These are phyloP conservation scores for Penicillium psychrofluorescens DNA, from an alignment of 495 filamentous ascomycete genomes.

Conservation along the genomic window DNA sequence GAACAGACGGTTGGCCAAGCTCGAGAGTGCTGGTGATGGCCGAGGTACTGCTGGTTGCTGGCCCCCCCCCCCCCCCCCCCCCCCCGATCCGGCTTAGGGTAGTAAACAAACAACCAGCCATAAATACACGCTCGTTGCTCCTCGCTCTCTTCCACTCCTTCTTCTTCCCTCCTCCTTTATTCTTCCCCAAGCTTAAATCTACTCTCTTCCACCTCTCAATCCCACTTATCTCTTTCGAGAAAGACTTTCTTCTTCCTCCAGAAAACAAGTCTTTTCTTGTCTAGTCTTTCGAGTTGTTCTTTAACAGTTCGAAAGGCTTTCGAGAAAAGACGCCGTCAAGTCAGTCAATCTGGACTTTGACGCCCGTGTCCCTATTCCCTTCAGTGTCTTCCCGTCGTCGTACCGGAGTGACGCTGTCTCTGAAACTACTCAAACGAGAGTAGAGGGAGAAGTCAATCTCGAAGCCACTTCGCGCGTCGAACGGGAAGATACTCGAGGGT, in stretches of 20 bases:
- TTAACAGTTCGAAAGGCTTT: slow-evolving; percentile 81
- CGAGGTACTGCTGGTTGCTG: no score
- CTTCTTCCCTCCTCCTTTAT: slow-evolving; percentile 6
- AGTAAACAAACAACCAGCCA: slow-evolving; percentile 15
- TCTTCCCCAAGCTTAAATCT: slow-evolving; percentile 19
- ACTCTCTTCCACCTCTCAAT: slow-evolving; percentile 7
- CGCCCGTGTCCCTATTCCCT: slow-evolving; percentile 96
- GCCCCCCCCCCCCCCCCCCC: no score
- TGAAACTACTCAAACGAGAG: slow-evolving; percentile 69
- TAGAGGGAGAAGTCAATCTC: slow-evolving; percentile 85
- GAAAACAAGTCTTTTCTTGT: slow-evolving; percentile 68
- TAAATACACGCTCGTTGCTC: slow-evolving; percentile 13
- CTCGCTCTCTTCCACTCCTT: slow-evolving; percentile 9
- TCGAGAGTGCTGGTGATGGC: no score
- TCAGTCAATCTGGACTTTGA: slow-evolving; percentile 99
- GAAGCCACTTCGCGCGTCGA: slow-evolving; percentile 72
- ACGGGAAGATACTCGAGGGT: slow-evolving; percentile 82
- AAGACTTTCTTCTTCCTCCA: slow-evolving; percentile 34
- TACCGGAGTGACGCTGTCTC: slow-evolving; percentile 88
- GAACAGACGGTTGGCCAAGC: no score
- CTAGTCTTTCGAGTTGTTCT: slow-evolving; percentile 78
- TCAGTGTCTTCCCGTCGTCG: slow-evolving; percentile 99
- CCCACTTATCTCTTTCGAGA: slow-evolving; percentile 19
- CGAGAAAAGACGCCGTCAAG: slow-evolving; percentile 79
- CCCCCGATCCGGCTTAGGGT: slow-evolving; percentile 9